Evolutionary conservation across 75 land plant genomes (phyloP).

Genomic region (Sequoia sempervirens): DNA sequence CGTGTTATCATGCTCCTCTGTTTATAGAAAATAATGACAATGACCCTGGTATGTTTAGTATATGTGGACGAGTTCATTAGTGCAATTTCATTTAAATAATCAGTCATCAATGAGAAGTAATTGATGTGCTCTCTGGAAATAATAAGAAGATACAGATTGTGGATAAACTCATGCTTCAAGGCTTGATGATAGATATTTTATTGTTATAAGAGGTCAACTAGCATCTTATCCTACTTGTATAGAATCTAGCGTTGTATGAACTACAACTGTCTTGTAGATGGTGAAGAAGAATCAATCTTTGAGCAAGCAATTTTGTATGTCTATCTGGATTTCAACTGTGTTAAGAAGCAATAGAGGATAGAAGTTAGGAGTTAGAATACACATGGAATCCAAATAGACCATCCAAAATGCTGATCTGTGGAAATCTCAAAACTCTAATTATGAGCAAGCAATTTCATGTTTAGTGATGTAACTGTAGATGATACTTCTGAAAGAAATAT

Average conservation of each 20-base stretch:
- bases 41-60: slow-evolving; percentile 50
- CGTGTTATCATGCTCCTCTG: slow-evolving; percentile 73
- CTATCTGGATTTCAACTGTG: no score
- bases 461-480: neutral
- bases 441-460: neutral
- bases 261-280: neutral
- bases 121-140: neutral
- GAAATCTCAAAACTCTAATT: no score
- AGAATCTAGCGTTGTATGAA: slow-evolving; percentile 1
- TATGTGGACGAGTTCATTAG: neutral
- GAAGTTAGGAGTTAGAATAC: no score
- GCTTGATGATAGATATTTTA: neutral
- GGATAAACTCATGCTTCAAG: neutral
- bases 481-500: neutral
- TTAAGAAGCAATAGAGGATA: no score
- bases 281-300: neutral
- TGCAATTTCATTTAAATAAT: neutral
- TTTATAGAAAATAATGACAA: slow-evolving; percentile 81
- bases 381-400: no score
- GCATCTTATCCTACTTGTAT: neutral
- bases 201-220: neutral
- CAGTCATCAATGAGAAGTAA: neutral
- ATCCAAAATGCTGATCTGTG: no score
- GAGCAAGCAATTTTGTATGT: neutral
- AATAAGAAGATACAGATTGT: neutral